Evolutionary conservation across 345 rosid species (phyloP), one percentile per base, ranked within the genome.

Genomic region (Adansonia digitata): DNA sequence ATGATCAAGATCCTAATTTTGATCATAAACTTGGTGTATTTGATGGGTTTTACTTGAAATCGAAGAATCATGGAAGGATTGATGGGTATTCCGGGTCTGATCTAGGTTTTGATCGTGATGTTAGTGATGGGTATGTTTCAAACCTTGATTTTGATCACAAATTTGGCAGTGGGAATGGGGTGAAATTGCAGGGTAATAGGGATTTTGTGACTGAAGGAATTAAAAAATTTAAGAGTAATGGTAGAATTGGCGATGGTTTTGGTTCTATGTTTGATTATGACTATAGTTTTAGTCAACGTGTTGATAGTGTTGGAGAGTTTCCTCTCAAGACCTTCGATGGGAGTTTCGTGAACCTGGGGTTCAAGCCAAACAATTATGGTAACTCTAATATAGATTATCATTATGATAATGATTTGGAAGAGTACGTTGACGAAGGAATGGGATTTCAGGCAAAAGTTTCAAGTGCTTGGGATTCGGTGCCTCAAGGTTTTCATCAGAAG

Each of bases 301-400:
- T 24, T 65, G 76, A 53, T 62, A 37, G 10, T 46, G 80, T 77
- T 73, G 75, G 76, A 68, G 84, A 82, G 69, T 83, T 84, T 74
- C 90, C 90, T 27, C 77, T 88, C 55, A 84, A 83, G 80, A 75
- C 86, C n/a, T 73, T 74, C 78, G 87, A 85, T 80, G 68, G 84
- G 67, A 83, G 48, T 77, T 79, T 75, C 24, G 46, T 66, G 72
- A 77, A 81, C 27, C 76, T 72, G 1, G 87, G 76, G 68, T 81
- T 76, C 62, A 87, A 79, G 77, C 61, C 76, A 2, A 84, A 79
- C 65, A 81, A 65, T 64, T 76, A 22, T 31, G 48, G 66, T 79
- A 76, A 77, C 67, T 73, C 56, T 12, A 78, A 77, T 60, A 18
- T 69, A 2, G 79, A 78, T 75, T 77, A 71, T 67, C 79, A 78